Base-by-base conservation (phyloP, 495 filamentous ascomycete species). In the Tetracladium setigerum region DNA sequence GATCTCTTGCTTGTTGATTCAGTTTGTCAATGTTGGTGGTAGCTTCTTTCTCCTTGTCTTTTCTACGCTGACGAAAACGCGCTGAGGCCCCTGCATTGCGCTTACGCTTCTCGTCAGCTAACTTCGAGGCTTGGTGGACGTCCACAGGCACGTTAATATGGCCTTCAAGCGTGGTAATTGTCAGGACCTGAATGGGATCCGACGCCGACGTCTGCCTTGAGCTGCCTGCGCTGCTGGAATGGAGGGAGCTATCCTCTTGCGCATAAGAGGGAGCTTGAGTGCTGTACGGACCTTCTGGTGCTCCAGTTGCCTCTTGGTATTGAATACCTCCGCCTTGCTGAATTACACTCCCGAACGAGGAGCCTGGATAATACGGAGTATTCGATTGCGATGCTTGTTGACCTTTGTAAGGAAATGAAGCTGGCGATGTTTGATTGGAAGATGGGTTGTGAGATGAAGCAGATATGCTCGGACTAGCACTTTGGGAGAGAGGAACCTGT, bases 21-120 rank as follows among this genome's bases (percentile, higher is more conserved):
- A 84, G 71, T 55, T 83, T 77, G 48, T 79, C 70, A 24, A 82
- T 78, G 32, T 74, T 82, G 38, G 76, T 74, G 31, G 80, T 76
- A 24, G 83, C 79, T 57, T 89, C 83, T 55, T 77, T 74, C 64
- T 96, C 91, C 57, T 88, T 89, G 57, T 92, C 84, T 63, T 96
- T 97, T 55, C 86, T 79, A 43, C 91, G 76, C 59, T 86, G 81
- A 45, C 92, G 82, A 57, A 97, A 96, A 35, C 92, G 72, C 47
- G 89, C 82, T 34, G 89, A 95, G 7, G 92, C 92, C 37, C 87
- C 87, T 41, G 94, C 95, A 61, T 98, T 98, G 34, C 89, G 83
- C 67, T 88, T 87, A 41, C 87, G 74, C 65, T 95, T 97, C 68
- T 95, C 87, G 52, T 94, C 88, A 66, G 58, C 40, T 65, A 54